A percentile compares a stretch with the other conserved stretches of the same genome.
Conservation (phyloP, 2,329 filamentous ascomycete genomes). For the Neopestalotiopsis sp. region DNA sequence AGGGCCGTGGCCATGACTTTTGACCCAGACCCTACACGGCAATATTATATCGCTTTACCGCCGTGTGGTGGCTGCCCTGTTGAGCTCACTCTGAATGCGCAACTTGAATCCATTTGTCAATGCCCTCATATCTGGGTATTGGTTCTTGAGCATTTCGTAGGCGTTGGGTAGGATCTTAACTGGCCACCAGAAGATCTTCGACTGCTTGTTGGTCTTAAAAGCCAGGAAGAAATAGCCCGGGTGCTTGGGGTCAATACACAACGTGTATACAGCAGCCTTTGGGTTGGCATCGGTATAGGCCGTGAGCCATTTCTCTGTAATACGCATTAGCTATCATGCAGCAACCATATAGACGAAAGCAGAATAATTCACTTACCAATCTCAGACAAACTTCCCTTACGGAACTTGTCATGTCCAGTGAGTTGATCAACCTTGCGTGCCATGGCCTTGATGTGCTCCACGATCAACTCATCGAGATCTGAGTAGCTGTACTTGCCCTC, state of each 20-base stretch:
- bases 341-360: background rate
- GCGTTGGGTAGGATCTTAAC: conserved; percentile 93
- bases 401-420: conserved; percentile 93
- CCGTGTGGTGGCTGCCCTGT: conserved; percentile 48
- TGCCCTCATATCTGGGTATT: conserved; percentile 93
- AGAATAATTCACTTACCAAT: conserved; percentile 71
- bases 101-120: conserved; percentile 98
- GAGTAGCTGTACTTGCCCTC: conserved; percentile 89
- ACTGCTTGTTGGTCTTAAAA: conserved; percentile 87
- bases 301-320: conserved; percentile 86
- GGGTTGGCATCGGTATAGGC: conserved; percentile 97
- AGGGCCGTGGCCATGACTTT: background rate
- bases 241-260: conserved; percentile 91
- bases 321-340: conserved; percentile 28
- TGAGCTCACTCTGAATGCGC: conserved; percentile 70
- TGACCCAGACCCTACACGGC: background rate
- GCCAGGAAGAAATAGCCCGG: conserved; percentile 95
- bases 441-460: conserved; percentile 97
- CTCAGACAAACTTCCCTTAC: conserved; percentile 78
- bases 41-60: background rate
- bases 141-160: conserved; percentile 86
- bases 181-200: conserved; percentile 77
- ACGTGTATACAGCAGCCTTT: conserved; percentile 89
- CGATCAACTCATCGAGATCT: conserved; percentile 96
- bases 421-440: conserved; percentile 96